Base-by-base conservation (phyloP, 2,329 filamentous ascomycete genomes). In the Neofusicoccum sp. region DNA sequence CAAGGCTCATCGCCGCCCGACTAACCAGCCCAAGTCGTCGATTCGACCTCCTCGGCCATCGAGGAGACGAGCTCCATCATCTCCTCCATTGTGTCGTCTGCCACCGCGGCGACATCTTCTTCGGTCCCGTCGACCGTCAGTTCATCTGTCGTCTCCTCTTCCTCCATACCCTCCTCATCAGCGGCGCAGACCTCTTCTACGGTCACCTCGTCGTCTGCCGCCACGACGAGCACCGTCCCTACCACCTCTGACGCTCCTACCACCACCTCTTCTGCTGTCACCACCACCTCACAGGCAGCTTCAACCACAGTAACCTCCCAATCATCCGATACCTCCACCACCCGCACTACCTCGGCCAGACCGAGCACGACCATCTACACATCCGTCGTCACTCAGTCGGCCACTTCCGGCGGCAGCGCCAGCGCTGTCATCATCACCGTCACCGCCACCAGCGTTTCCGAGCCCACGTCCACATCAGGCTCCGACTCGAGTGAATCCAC, bases 331-430 rank as follows among this genome's bases (percentile, higher is more conserved):
- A 24, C 24, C 4, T 49, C 56, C 4, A 26, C 33, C n/a, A 48
- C 44, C 28, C 36, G 16, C 8, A 57, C 49, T 24, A 45, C 53
- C 0, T 16, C 49, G 30, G 14, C 49, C n/a, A 40, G 31, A 2
- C 59, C 59, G 12, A 56, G 49, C 44, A 62, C 60, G 3, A 49
- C 45, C 20, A 33, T 62, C 9, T 62, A 62, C 36, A 62, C 60
- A 2, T 62, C 60, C 14, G 38, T 62, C 5, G 60, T 58, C n/a
- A 58, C 60, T 2, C 34, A 62, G 26, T 61, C 59, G 12, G 40
- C 48, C 12, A 47, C 31, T 11, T 36, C 40, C 16, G 59, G 41
- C 7, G 30, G 20, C 3, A 34, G 30, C 20, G 40, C 49, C 26
- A 48, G 41, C 24, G 16, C 31, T 2, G 59, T 61, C 28, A 28